Conservation (phyloP, 176 grass and related monocot species). For the Neostapfia colusana region DNA sequence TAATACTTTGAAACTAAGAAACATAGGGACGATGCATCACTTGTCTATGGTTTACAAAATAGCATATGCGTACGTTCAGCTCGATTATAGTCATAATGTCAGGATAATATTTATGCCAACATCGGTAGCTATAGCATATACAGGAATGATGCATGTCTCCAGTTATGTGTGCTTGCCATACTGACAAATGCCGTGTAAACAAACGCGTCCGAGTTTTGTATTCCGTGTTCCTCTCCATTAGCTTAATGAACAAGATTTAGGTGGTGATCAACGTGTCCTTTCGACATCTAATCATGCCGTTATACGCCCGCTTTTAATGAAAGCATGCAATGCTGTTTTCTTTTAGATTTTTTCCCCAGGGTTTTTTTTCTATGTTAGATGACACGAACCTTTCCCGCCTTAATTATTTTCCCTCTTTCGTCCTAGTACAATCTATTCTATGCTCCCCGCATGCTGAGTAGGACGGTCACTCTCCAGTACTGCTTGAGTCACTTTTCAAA, state of each 20-base stretch:
- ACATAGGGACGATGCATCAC: no score
- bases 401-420: not conserved
- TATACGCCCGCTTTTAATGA: constrained; percentile 18
- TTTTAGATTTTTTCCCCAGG: no score
- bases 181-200: not conserved
- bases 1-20: no score
- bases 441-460: constrained; percentile 16
- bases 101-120: no score
- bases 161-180: constrained; percentile 9
- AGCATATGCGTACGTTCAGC: no score
- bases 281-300: constrained; percentile 41
- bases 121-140: no score
- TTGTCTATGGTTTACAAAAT: no score
- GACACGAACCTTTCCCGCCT: constrained; percentile 43
- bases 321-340: constrained; percentile 11
- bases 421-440: not conserved
- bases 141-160: not conserved
- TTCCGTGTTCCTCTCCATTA: not conserved
- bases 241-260: constrained; percentile 54
- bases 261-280: constrained; percentile 10
- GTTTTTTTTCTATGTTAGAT: no score
- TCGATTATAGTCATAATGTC: no score
- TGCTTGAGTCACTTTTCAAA: constrained; percentile 32
- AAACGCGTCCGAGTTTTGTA: not conserved
- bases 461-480: constrained; percentile 31